Conservation (phyloP, 2,329 filamentous ascomycete species). For the Phaeophleospora eucalypticola region DNA sequence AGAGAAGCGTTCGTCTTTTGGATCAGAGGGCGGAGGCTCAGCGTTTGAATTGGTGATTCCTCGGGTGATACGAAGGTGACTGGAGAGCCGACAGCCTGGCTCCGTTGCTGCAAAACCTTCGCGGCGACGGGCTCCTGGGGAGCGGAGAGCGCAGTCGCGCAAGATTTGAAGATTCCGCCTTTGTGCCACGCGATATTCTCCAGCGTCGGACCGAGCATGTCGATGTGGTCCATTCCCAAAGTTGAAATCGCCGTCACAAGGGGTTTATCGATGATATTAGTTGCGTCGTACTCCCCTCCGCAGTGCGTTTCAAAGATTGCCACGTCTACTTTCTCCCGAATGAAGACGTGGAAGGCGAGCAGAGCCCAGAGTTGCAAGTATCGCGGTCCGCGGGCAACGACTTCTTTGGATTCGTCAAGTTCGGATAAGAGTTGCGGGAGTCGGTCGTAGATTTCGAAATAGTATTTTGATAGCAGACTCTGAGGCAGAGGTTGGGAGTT, state of each 20-base stretch:
- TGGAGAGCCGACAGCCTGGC: slow-evolving; percentile 43
- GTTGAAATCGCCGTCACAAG: slow-evolving; percentile 70
- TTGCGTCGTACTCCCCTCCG: slow-evolving; percentile 84
- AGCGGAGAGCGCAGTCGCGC: slow-evolving; percentile 56
- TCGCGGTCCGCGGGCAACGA: slow-evolving; percentile 35
- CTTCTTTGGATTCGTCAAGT: slow-evolving; percentile 60
- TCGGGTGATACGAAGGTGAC: neutral
- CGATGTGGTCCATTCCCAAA: slow-evolving; percentile 75
- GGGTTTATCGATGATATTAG: slow-evolving; percentile 70
- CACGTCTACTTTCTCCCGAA: slow-evolving; percentile 67
- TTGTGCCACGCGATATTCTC: slow-evolving; percentile 87
- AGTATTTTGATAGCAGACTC: slow-evolving; percentile 66
- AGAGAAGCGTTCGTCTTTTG: slow-evolving; percentile 60
- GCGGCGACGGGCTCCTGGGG: slow-evolving; percentile 40
- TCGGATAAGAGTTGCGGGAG: slow-evolving; percentile 34
- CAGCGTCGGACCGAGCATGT: slow-evolving; percentile 69
- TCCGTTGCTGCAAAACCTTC: slow-evolving; percentile 49
- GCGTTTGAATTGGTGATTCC: no score
- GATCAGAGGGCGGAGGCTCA: slow-evolving; percentile 51
- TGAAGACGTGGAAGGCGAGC: slow-evolving; percentile 66
- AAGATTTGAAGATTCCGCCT: slow-evolving; percentile 71
- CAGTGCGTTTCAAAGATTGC: slow-evolving; percentile 88
- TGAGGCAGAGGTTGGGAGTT: slow-evolving; percentile 65
- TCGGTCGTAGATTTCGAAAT: slow-evolving; percentile 77
- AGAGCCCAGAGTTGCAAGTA: slow-evolving; percentile 89